Percentiles rank a stretch among this genome's conserved stretches.
These are phyloP conservation scores for Ceratorhiza oryzae-sativae DNA, from an alignment of 1,284 basidiomycete species.

Conservation along the genomic window DNA sequence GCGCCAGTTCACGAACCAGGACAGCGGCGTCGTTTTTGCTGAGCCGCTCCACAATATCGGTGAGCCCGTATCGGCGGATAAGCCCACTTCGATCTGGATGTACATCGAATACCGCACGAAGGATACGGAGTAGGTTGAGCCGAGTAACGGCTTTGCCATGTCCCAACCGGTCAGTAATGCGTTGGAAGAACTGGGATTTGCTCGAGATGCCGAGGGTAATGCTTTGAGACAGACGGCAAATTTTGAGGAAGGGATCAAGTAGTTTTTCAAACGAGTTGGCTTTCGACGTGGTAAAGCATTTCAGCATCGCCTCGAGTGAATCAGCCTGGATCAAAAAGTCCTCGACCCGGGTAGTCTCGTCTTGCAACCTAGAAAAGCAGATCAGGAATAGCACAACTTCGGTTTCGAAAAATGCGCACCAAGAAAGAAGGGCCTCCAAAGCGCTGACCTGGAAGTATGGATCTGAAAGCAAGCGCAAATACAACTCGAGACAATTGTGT, in stretches of 20 bases:
- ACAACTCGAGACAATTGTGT: conserved; percentile 82
- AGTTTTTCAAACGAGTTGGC: conserved; percentile 94
- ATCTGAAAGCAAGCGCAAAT: conserved; percentile 85
- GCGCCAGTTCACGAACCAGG: conserved; percentile 85
- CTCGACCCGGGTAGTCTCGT: conserved; percentile 93
- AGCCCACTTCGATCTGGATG: conserved; percentile 84
- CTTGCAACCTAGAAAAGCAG: conserved; percentile 73
- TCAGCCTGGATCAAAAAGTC: conserved; percentile 78
- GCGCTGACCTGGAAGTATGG: conserved; percentile 97
- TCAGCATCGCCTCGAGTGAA: conserved; percentile 75
- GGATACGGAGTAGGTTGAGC: conserved; percentile 86
- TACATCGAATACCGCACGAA: conserved; percentile 85
- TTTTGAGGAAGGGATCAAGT: conserved; percentile 90
- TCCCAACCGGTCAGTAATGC: conserved; percentile 84
- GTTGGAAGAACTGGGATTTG: conserved; percentile 83
- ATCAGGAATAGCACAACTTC: not conserved
- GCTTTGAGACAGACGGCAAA: conserved; percentile 79
- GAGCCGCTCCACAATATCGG: conserved; percentile 77
- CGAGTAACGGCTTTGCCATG: conserved; percentile 85
- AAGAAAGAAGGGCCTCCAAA: conserved; percentile 87
- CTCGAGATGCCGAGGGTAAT: conserved; percentile 76
- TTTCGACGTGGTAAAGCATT: conserved; percentile 87
- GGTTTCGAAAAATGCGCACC: conserved; percentile 59
- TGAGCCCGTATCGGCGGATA: conserved; percentile 79
- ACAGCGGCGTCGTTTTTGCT: conserved; percentile 86